These are phyloP conservation scores for Coniosporium tulheliwenetii DNA, from an alignment of 2,329 filamentous ascomycete species.

Conservation along the genomic window DNA sequence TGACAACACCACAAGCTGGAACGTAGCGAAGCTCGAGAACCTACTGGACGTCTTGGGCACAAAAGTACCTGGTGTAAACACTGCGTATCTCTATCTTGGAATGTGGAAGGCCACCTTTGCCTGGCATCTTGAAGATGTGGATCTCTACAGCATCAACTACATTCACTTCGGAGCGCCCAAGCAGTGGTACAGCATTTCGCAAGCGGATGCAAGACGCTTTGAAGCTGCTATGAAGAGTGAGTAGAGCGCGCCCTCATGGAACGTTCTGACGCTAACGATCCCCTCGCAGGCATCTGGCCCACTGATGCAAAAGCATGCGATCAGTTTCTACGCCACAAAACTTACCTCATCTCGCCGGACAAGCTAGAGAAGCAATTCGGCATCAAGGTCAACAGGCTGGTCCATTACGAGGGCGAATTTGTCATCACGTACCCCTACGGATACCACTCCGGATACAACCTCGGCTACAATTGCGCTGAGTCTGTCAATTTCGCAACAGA, in stretches of 20 bases:
- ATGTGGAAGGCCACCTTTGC: slow-evolving; percentile 99
- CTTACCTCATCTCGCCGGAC: slow-evolving; percentile 86
- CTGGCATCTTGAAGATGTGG: slow-evolving; percentile 97
- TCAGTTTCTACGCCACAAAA: slow-evolving; percentile 95
- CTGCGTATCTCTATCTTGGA: slow-evolving; percentile 89
- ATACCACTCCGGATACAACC: slow-evolving; percentile 94
- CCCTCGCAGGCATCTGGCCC: slow-evolving; percentile 54
- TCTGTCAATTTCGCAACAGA: slow-evolving; percentile 97
- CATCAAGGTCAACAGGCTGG: slow-evolving; percentile 90
- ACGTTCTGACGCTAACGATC: neutral
- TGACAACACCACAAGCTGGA: slow-evolving; percentile 73
- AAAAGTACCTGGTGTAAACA: slow-evolving; percentile 95
- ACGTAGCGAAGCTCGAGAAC: slow-evolving; percentile 87
- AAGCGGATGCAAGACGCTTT: slow-evolving; percentile 82
- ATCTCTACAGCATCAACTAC: slow-evolving; percentile 99
- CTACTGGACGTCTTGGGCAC: slow-evolving; percentile 85
- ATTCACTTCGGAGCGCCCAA: slow-evolving; percentile 97
- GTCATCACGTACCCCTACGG: slow-evolving; percentile 98
- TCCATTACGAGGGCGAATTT: slow-evolving; percentile 93
- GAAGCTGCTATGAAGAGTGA: slow-evolving; percentile 80
- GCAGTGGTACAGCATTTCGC: slow-evolving; percentile 99
- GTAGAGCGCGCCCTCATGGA: slow-evolving; percentile 4
- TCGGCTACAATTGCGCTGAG: slow-evolving; percentile 97
- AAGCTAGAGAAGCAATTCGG: slow-evolving; percentile 76
- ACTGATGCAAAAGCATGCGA: slow-evolving; percentile 89